Percentiles rank a stretch among this genome's conserved stretches.
Evolutionary conservation across 2,329 filamentous ascomycete genomes (phyloP).

Genomic region (Apiospora phragmitis): DNA sequence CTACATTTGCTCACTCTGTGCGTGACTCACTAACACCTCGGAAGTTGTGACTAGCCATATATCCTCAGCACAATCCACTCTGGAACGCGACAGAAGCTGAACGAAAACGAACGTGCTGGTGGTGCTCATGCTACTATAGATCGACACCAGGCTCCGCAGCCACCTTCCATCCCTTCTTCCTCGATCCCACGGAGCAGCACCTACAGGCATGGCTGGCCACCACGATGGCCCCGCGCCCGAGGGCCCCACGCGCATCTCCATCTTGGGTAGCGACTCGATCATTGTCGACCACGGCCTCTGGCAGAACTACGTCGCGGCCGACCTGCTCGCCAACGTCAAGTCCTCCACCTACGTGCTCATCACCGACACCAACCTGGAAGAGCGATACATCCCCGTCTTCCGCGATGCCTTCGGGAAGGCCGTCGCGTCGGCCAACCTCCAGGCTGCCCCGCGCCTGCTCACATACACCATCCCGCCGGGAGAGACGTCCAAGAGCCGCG

Average conservation of each 20-base stretch:
- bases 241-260: slow-evolving; percentile 65
- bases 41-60: neutral
- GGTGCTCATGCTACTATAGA: slow-evolving; percentile 7
- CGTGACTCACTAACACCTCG: neutral
- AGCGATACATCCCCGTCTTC: slow-evolving; percentile 80
- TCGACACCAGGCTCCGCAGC: neutral
- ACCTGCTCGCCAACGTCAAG: slow-evolving; percentile 73
- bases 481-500: slow-evolving; percentile 88
- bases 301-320: slow-evolving; percentile 76
- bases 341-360: slow-evolving; percentile 96
- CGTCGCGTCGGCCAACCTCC: slow-evolving; percentile 28
- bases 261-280: slow-evolving; percentile 88
- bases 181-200: neutral
- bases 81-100: neutral
- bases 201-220: slow-evolving; percentile 10
- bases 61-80: neutral
- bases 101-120: slow-evolving; percentile 1
- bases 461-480: slow-evolving; percentile 87
- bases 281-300: slow-evolving; percentile 90
- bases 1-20: neutral
- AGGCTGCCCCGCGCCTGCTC: slow-evolving; percentile 49
- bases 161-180: neutral
- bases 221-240: slow-evolving; percentile 10
- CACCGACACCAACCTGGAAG: slow-evolving; percentile 89
- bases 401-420: slow-evolving; percentile 61